These are phyloP conservation scores for Talaromyces nanjingensis DNA, from an alignment of 495 filamentous ascomycete genomes.

Conservation along the genomic window DNA sequence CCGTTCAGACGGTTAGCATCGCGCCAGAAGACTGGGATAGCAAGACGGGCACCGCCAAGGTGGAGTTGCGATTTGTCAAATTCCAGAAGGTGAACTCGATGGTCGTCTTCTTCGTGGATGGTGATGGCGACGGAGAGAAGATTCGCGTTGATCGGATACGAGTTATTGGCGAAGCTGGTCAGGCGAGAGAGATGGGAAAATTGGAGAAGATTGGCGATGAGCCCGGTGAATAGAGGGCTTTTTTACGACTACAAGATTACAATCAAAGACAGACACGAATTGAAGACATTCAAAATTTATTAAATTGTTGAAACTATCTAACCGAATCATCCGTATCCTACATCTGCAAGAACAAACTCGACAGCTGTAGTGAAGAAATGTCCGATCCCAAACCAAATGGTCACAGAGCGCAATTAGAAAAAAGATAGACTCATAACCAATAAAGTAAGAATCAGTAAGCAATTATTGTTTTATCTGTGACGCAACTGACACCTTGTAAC, in stretches of 20 bases:
- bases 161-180: slow-evolving; percentile 84
- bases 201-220: slow-evolving; percentile 91
- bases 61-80: slow-evolving; percentile 87
- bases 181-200: slow-evolving; percentile 89
- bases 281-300: not conserved
- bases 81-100: slow-evolving; percentile 88
- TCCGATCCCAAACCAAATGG: slow-evolving; percentile 48
- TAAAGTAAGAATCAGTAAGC: slow-evolving; percentile 50
- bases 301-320: not conserved
- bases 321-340: not conserved
- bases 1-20: slow-evolving; percentile 71
- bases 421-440: slow-evolving; percentile 35
- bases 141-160: slow-evolving; percentile 77
- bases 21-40: slow-evolving; percentile 74
- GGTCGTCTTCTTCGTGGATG: slow-evolving; percentile 84
- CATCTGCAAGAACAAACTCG: not conserved
- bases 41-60: slow-evolving; percentile 74
- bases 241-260: slow-evolving; percentile 5
- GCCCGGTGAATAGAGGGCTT: slow-evolving; percentile 44
- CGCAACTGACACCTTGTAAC: slow-evolving; percentile 51
- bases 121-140: slow-evolving; percentile 80
- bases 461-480: slow-evolving; percentile 53
- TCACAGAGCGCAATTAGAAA: slow-evolving; percentile 30
- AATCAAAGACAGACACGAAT: not conserved
- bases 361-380: slow-evolving; percentile 18